phyloP scores from a whole-genome alignment of 768 basidiomycete species.

The Coprinopsis strossmayeri region DNA sequence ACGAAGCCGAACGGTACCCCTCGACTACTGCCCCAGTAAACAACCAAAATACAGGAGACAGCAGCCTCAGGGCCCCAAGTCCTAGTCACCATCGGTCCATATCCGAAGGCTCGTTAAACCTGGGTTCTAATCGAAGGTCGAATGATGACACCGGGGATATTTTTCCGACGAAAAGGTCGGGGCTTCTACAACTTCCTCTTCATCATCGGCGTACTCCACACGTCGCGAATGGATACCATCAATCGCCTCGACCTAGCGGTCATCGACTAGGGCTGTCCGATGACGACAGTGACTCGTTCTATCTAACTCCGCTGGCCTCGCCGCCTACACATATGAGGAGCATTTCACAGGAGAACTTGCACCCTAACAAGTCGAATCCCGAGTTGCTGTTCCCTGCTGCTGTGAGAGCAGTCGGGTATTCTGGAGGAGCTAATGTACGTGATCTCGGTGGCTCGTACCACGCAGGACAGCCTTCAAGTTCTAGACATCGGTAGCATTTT shows the following conservation, averaged over 20 bases:
- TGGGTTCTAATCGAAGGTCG: background rate
- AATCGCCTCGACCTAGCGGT: background rate
- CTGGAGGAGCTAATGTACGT: background rate
- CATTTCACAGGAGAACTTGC: constrained; percentile 20
- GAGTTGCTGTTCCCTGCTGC: constrained; percentile 29
- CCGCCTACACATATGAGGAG: constrained; percentile 10
- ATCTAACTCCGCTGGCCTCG: constrained; percentile 1
- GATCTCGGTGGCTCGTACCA: background rate
- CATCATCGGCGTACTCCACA: background rate
- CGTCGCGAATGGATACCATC: background rate
- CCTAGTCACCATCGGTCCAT: background rate
- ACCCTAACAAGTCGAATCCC: constrained; percentile 18
- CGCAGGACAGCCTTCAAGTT: background rate
- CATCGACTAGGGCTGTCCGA: constrained; percentile 1
- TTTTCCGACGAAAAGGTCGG: no score
- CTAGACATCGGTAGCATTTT: background rate
- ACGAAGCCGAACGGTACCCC: constrained; percentile 7
- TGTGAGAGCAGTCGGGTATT: constrained; percentile 29
- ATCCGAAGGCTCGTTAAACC: background rate
- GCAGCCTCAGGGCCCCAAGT: background rate
- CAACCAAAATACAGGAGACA: background rate
- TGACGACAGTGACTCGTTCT: constrained; percentile 2
- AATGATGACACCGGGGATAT: background rate
- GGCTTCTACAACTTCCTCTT: background rate
- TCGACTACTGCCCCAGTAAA: background rate